phyloP scores from a whole-genome alignment of 129 eudicot species.

The Arctium minus region DNA sequence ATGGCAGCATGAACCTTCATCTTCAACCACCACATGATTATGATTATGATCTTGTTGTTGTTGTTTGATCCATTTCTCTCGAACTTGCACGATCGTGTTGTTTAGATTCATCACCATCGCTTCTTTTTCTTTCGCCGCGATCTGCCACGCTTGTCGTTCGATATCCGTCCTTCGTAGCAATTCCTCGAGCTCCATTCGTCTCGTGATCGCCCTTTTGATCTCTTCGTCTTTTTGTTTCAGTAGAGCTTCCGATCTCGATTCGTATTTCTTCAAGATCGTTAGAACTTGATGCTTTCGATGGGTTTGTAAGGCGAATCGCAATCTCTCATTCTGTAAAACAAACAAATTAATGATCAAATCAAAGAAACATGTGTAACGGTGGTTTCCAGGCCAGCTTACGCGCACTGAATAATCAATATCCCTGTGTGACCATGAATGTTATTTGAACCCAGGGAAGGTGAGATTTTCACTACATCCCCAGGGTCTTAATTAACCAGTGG shows the following conservation, averaged over 20 bases:
- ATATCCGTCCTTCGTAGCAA: slow-evolving; percentile 45
- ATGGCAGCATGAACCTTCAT: slow-evolving; percentile 77
- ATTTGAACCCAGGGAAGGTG: neutral
- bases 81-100: slow-evolving; percentile 48
- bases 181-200: slow-evolving; percentile 53
- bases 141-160: slow-evolving; percentile 72
- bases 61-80: slow-evolving; percentile 19
- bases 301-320: slow-evolving; percentile 59
- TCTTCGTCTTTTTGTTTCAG: slow-evolving; percentile 72
- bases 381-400: neutral
- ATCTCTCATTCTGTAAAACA: slow-evolving; percentile 57
- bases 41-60: slow-evolving; percentile 11
- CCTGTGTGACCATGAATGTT: neutral
- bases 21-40: slow-evolving; percentile 30
- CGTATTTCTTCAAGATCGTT: slow-evolving; percentile 40
- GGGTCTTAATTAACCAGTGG: too few species aligned
- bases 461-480: neutral
- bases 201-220: slow-evolving; percentile 48
- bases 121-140: slow-evolving; percentile 67
- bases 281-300: slow-evolving; percentile 58
- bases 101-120: slow-evolving; percentile 49
- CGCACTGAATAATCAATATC: neutral
- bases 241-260: slow-evolving; percentile 40
- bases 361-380: neutral
- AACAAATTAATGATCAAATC: neutral